These are phyloP conservation scores for cucumber (Cucumis sativus) DNA, from an alignment of 306 rosid genomes.

Conservation along the genomic window Cucumber_9930_V3 NC_026655.2:27816001-27816500, in stretches of 20 bases:
- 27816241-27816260: conserved; percentile 21
- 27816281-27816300: conserved; percentile 24
- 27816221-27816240: conserved; percentile 23
- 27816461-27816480: not conserved
- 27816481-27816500: not conserved
- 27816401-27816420: not conserved
- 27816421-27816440: not conserved
- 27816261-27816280: conserved; percentile 22
- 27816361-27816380: not conserved
- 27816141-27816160: conserved; percentile 29
- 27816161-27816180: conserved; percentile 42
- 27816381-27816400: not conserved
- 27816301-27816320: conserved; percentile 35
- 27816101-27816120: not conserved
- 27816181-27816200: conserved; percentile 81
- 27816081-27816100: not conserved
- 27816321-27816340: not conserved
- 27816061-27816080: not conserved
- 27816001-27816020: not conserved
- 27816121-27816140: conserved; percentile 47
- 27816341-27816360: not conserved
- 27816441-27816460: not conserved
- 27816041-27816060: not conserved
- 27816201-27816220: conserved; percentile 72
- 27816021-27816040: not conserved